These are phyloP conservation scores for Pelargonium cotyledonis DNA, from an alignment of 441 rosid genomes.

Conservation along the genomic window DNA sequence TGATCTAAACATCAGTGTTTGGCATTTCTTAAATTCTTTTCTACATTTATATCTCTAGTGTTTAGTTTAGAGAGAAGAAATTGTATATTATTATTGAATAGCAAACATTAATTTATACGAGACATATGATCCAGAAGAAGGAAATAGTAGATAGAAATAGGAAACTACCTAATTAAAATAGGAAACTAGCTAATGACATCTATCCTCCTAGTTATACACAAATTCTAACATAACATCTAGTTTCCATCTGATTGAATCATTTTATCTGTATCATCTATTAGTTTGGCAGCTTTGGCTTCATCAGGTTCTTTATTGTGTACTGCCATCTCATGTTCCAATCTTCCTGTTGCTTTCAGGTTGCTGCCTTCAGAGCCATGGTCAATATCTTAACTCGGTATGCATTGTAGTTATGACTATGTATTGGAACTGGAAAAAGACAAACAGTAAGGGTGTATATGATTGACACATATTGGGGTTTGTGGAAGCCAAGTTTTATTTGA, in stretches of 20 bases:
- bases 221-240: not conserved
- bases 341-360: conserved; percentile 61
- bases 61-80: too few relatives aligned
- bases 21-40: conserved; percentile 2
- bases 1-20: conserved; percentile 11
- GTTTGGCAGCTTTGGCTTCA: conserved; percentile 9
- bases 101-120: too few relatives aligned
- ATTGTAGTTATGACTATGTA: conserved; percentile 9
- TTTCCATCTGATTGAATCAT: not conserved
- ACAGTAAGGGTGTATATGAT: not conserved
- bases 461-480: not conserved
- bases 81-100: too few relatives aligned
- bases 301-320: conserved; percentile 9
- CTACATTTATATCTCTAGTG: conserved; percentile 13
- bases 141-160: too few relatives aligned
- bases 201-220: too few relatives aligned
- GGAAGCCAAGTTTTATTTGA: not conserved
- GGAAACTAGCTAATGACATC: too few relatives aligned
- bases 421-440: too few relatives aligned
- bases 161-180: too few relatives aligned
- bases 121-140: too few relatives aligned
- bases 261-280: not conserved
- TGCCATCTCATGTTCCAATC: conserved; percentile 15
- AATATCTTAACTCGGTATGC: conserved; percentile 91
- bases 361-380: conserved; percentile 99